Conservation (phyloP, 495 filamentous ascomycete genomes). For the Xylaria castorea region DNA sequence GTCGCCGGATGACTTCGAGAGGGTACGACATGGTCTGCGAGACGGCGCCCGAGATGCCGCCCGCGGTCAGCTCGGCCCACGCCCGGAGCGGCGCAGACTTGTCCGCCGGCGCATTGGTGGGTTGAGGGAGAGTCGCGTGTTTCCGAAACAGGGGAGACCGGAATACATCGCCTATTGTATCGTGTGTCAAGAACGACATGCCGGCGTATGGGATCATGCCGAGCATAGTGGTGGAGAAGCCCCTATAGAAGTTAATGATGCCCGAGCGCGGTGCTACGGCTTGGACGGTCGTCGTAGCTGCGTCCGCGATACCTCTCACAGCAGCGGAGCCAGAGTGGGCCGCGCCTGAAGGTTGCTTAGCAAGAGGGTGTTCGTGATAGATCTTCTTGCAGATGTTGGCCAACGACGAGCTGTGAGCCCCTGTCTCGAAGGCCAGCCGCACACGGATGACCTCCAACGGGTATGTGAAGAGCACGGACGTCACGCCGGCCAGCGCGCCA, state of each 20-base stretch:
- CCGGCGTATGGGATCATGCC: slow-evolving; percentile 98
- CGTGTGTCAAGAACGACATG: slow-evolving; percentile 96
- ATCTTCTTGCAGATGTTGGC: slow-evolving; percentile 78
- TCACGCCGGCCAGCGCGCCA: slow-evolving; percentile 83
- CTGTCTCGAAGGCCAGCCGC: slow-evolving; percentile 92
- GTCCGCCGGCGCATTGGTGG: slow-evolving; percentile 52
- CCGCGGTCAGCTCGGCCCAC: slow-evolving; percentile 85
- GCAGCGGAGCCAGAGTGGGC: slow-evolving; percentile 27
- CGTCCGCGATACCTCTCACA: slow-evolving; percentile 27
- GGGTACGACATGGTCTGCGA: slow-evolving; percentile 94
- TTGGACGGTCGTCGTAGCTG: slow-evolving; percentile 40
- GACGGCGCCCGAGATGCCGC: slow-evolving; percentile 83
- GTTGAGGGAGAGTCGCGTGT: slow-evolving; percentile 67
- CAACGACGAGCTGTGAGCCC: slow-evolving; percentile 68
- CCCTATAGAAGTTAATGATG: slow-evolving; percentile 90
- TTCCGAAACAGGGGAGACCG: slow-evolving; percentile 67
- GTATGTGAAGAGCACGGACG: slow-evolving; percentile 94
- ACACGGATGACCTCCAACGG: slow-evolving; percentile 92
- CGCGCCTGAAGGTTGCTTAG: slow-evolving; percentile 30
- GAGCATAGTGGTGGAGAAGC: slow-evolving; percentile 84
- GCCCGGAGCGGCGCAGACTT: slow-evolving; percentile 70
- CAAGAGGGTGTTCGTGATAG: slow-evolving; percentile 70
- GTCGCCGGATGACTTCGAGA: slow-evolving; percentile 85
- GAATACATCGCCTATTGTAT: slow-evolving; percentile 81
- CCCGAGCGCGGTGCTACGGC: slow-evolving; percentile 66